These are phyloP conservation scores for Calonectria hawksworthii DNA, from an alignment of 2,329 filamentous ascomycete species.

Conservation along the genomic window DNA sequence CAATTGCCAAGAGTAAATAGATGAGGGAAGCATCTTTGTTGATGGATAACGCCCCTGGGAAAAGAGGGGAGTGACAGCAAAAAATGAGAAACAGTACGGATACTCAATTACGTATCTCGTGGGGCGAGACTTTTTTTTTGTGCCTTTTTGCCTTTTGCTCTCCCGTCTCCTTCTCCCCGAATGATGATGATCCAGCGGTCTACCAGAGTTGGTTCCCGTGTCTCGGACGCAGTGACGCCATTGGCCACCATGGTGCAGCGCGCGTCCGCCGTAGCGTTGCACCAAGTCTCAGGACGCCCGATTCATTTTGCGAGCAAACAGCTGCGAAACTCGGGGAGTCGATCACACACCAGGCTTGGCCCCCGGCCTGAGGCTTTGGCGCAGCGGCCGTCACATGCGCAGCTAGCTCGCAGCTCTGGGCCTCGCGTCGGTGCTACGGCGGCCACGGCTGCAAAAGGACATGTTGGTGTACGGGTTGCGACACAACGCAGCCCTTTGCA, in stretches of 20 bases:
- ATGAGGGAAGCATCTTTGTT: neutral
- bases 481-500: neutral
- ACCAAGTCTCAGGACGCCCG: neutral
- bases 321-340: neutral
- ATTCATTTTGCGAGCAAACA: neutral
- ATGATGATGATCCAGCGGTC: slow-evolving; percentile 7
- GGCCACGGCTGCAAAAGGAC: neutral
- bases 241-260: neutral
- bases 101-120: neutral
- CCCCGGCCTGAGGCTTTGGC: neutral
- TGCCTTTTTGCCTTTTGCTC: neutral
- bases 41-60: neutral
- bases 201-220: slow-evolving; percentile 11
- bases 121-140: neutral
- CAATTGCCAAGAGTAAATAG: neutral
- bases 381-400: neutral
- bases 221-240: slow-evolving; percentile 5
- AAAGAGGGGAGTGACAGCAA: neutral
- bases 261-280: neutral
- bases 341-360: neutral
- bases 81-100: neutral
- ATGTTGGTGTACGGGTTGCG: neutral
- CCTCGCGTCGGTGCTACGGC: no score
- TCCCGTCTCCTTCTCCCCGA: neutral
- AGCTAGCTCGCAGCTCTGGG: neutral